These are phyloP conservation scores for Casuarina cunninghamiana DNA, from an alignment of 306 rosid species.

Conservation along the genomic window DNA sequence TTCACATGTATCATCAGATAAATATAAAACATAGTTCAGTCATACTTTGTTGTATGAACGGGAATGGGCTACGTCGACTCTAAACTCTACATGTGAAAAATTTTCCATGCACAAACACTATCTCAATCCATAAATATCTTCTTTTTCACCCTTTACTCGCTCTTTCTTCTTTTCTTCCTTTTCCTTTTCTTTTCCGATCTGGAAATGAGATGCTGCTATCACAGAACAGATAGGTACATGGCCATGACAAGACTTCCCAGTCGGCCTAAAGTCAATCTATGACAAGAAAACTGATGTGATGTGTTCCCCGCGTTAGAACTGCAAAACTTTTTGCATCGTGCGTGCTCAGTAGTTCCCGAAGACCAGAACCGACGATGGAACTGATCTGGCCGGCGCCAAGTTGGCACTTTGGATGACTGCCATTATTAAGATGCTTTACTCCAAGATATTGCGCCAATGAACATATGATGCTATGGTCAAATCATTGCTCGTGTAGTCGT, in stretches of 20 bases:
- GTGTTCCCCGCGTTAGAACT: neutral
- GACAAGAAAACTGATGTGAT: neutral
- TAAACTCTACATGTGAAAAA: neutral
- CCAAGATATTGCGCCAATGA: neutral
- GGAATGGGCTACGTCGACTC: neutral
- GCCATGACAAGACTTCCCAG: neutral
- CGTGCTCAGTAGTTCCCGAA: neutral
- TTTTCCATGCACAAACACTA: neutral
- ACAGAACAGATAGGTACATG: neutral
- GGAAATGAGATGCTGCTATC: neutral
- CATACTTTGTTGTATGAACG: neutral
- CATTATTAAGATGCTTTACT: neutral
- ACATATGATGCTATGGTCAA: neutral
- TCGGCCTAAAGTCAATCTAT: neutral
- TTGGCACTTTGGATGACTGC: neutral
- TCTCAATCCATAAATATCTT: neutral
- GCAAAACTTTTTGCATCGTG: neutral
- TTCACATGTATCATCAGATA: neutral
- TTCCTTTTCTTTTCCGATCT: neutral
- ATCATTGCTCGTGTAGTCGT: too few species aligned
- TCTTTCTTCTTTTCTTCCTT: neutral
- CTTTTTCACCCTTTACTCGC: neutral
- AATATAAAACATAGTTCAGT: neutral
- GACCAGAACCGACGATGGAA: neutral
- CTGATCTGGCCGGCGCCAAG: neutral